Conservation (phyloP, 2,329 filamentous ascomycete species). For the Calonectria montana region DNA sequence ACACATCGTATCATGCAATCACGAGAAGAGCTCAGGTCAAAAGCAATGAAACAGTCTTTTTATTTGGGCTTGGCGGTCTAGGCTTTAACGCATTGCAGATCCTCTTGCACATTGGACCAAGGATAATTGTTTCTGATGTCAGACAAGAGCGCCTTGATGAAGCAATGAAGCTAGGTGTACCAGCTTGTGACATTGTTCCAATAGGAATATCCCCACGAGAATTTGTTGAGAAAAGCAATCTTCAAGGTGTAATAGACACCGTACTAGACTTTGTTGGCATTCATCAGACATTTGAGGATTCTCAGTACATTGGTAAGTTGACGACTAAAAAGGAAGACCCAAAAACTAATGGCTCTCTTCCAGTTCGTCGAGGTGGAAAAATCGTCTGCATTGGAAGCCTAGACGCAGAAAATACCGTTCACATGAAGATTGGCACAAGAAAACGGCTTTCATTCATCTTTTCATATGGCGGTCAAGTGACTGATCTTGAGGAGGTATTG, state of each 20-base stretch:
- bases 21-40: constrained; percentile 29
- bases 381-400: constrained; percentile 54
- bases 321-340: neutral
- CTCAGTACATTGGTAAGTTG: constrained; percentile 34
- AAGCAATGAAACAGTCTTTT: constrained; percentile 22
- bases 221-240: constrained; percentile 7
- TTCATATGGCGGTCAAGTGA: constrained; percentile 55
- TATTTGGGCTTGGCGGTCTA: constrained; percentile 31
- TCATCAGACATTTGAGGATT: constrained; percentile 37
- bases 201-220: constrained; percentile 23
- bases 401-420: constrained; percentile 51
- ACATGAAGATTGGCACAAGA: constrained; percentile 57
- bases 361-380: constrained; percentile 43
- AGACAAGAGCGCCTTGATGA: constrained; percentile 31
- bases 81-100: constrained; percentile 37
- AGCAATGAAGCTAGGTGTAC: constrained; percentile 23
- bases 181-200: constrained; percentile 25
- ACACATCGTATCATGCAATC: constrained; percentile 35
- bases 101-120: constrained; percentile 24
- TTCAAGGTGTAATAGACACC: constrained; percentile 27
- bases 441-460: constrained; percentile 56
- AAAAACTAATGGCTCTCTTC: neutral
- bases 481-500: constrained; percentile 50
- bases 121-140: constrained; percentile 34
- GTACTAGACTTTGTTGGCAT: constrained; percentile 37